Percentiles rank a stretch among this genome's conserved stretches.
phyloP scores from a whole-genome alignment of 176 grass and related monocot species.

The Phoenix roebelenii region DNA sequence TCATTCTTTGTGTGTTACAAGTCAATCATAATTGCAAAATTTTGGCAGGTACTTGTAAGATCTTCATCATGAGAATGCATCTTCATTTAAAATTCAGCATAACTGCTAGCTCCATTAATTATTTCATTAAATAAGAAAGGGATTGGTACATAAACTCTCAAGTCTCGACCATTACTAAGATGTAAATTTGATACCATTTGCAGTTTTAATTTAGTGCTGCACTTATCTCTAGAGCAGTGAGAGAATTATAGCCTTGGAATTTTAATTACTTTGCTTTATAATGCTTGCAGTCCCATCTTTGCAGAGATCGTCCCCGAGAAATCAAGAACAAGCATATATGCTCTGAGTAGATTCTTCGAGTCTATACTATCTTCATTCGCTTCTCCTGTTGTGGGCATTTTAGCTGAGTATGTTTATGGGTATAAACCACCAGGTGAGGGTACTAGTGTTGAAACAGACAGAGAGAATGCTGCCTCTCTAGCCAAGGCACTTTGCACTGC shows the following conservation, averaged over 20 bases:
- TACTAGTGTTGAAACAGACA: constrained; percentile 21
- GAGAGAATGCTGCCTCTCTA: constrained; percentile 52
- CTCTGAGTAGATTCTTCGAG: constrained; percentile 63
- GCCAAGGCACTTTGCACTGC: constrained; percentile 75
- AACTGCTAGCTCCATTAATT: too few species aligned
- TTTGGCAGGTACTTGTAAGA: too few species aligned
- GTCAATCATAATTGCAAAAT: too few species aligned
- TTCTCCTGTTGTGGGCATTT: constrained; percentile 55
- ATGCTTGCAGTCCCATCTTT: constrained; percentile 70
- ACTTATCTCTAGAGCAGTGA: too few species aligned
- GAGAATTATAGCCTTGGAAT: too few species aligned
- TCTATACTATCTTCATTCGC: constrained; percentile 71
- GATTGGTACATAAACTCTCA: too few species aligned
- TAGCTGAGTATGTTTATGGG: constrained; percentile 61
- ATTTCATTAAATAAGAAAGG: too few species aligned
- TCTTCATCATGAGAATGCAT: too few species aligned
- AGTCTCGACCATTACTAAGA: too few species aligned
- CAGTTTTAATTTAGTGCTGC: neutral
- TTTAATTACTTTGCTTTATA: neutral
- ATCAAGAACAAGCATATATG: constrained; percentile 83
- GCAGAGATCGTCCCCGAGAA: constrained; percentile 79
- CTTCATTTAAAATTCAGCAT: too few species aligned
- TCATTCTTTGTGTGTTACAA: too few species aligned
- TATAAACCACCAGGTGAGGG: constrained; percentile 41
- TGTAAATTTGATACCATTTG: too few species aligned